phyloP scores from a whole-genome alignment of 306 rosid species.

The Spatholobus suberectus region DNA sequence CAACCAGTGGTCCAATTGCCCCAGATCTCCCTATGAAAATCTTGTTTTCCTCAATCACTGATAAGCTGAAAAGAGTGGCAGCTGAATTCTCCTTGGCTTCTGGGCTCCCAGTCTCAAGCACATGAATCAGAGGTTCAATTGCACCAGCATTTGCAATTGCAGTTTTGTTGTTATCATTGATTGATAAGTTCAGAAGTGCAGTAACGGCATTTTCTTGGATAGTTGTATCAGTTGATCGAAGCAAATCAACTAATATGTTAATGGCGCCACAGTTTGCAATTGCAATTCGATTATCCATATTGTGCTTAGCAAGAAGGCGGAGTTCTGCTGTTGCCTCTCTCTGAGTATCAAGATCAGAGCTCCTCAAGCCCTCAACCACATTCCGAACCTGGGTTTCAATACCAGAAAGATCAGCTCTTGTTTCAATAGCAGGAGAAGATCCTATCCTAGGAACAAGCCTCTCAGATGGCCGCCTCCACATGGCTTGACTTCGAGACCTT shows the following conservation, averaged over 20 bases:
- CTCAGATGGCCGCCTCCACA: slow-evolving; percentile 76
- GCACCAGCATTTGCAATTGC: slow-evolving; percentile 85
- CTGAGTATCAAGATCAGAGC: slow-evolving; percentile 67
- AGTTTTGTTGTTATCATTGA: slow-evolving; percentile 80
- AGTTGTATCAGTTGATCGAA: slow-evolving; percentile 60
- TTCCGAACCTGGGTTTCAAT: slow-evolving; percentile 74
- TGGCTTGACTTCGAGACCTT: slow-evolving; percentile 68
- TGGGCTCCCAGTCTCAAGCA: slow-evolving; percentile 86
- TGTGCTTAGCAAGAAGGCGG: slow-evolving; percentile 85
- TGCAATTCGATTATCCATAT: slow-evolving; percentile 88
- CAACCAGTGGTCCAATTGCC: slow-evolving; percentile 88
- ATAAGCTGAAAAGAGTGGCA: slow-evolving; percentile 96
- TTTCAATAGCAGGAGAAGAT: slow-evolving; percentile 57
- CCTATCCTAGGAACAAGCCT: slow-evolving; percentile 68
- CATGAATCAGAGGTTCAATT: slow-evolving; percentile 87
- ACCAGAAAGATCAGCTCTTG: slow-evolving; percentile 77
- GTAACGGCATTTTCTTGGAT: slow-evolving; percentile 98
- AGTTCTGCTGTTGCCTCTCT: slow-evolving; percentile 79
- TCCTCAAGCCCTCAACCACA: slow-evolving; percentile 76
- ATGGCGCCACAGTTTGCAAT: slow-evolving; percentile 92
- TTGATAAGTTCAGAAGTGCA: slow-evolving; percentile 92
- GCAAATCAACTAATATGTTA: slow-evolving; percentile 72
- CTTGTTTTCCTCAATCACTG: slow-evolving; percentile 93
- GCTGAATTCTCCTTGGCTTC: slow-evolving; percentile 99
- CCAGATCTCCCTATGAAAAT: slow-evolving; percentile 90